These are phyloP conservation scores for Platanthera guangdongensis DNA, from an alignment of 106 monocot species.

Conservation along the genomic window DNA sequence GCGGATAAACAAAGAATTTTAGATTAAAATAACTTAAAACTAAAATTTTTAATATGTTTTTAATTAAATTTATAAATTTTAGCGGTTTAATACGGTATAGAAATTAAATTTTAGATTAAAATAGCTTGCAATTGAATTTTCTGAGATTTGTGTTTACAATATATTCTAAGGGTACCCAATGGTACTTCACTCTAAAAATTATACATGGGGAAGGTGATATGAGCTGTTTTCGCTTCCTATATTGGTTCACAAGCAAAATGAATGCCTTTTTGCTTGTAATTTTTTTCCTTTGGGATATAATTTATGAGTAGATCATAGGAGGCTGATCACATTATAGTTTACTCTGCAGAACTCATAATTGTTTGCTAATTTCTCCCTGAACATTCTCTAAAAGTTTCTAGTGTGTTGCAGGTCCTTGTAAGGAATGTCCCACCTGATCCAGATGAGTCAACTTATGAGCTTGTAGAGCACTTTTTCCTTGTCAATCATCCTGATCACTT, in stretches of 20 bases:
- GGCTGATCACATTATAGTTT: background rate
- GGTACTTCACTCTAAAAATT: too few relatives aligned
- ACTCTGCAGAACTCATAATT: background rate
- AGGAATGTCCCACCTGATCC: constrained; percentile 82
- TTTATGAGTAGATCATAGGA: background rate
- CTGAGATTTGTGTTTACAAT: too few relatives aligned
- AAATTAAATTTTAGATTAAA: too few relatives aligned
- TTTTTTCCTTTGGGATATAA: background rate
- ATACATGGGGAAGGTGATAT: too few relatives aligned
- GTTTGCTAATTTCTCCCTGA: constrained; percentile 1
- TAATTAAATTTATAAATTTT: too few relatives aligned
- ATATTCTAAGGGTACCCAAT: too few relatives aligned
- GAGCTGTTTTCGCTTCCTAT: background rate
- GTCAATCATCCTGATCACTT: constrained; percentile 93
- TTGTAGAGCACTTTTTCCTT: constrained; percentile 93
- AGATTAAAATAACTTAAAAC: too few relatives aligned
- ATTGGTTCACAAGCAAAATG: background rate
- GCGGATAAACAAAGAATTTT: too few relatives aligned
- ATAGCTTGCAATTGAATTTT: too few relatives aligned
- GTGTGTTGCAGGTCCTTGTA: constrained; percentile 63
- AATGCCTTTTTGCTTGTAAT: background rate
- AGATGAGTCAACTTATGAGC: constrained; percentile 88
- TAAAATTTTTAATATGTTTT: too few relatives aligned
- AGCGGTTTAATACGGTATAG: too few relatives aligned
- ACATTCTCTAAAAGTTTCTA: background rate